Base-by-base conservation (phyloP, 164 flowering plant species). In the Buxus sempervirens region DNA sequence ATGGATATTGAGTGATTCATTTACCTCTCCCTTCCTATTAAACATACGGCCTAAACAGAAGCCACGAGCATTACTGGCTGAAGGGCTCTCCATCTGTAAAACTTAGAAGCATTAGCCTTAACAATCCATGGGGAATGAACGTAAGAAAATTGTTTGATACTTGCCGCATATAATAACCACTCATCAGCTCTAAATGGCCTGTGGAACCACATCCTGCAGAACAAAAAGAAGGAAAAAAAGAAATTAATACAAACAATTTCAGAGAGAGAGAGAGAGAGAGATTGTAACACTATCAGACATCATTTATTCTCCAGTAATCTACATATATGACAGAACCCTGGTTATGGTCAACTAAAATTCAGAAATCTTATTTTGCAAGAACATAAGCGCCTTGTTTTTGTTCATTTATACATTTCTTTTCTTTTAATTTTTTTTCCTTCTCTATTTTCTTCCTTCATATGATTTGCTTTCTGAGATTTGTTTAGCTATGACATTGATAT, bases 201-300 rank as follows among this genome's bases (percentile, higher is more conserved):
- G 72, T 95, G 99, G 71, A 95, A 95, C 97, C 99, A 92, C 90
- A 95, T 86, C 86, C 99, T 95, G 85, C 9, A 70, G 42, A 58
- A 56, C 22, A 61, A 41, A 28, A 8, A 60, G 15, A 71, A 18
- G 51, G 24, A 23, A 25, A 56, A 63, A 41, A 23, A 63, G 28
- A 23, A 5, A 21, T 28, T 58, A 5, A 28, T 4, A 69, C 5
- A 26, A 59, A 26, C 9, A 13, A 21, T n/a, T 62, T 62, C 26
- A 25, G 21, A 26, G 19, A 26, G 18, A 58, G 23, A 25, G 21
- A 26, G 19, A 26, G 18, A 58, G 27, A 27, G 8, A 19, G 0
- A 57, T 57, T 1, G 15, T 54, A 36, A 25, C 36, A 28, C 45
- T 15, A 0, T 27, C 24, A 21, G 51, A 32, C 38, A 53, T 10